Base-by-base conservation (phyloP, 2,329 filamentous ascomycete species). In the Camptophora hylomeconis region DNA sequence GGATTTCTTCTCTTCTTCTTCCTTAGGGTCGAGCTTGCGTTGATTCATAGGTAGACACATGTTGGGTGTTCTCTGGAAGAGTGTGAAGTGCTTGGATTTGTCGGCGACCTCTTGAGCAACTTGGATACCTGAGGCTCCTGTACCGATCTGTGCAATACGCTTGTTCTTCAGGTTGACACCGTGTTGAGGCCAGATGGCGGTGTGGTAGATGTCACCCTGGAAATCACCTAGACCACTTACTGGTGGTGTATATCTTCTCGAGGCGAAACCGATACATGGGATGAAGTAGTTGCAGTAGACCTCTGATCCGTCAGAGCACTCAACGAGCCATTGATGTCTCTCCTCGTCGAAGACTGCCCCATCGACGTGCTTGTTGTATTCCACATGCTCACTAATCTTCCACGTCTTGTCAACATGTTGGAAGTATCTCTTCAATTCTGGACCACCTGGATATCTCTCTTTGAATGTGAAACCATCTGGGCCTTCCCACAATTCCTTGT, bases 41-140 rank as follows among this genome's bases (percentile, higher is more conserved):
- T 65, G 61, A 2, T 62, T 57, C 69, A 80, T 75, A 0, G 73
- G 72, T 1, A 79, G 42, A 24, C 68, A 68, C 3, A 74, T 50
- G 39, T 79, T 80, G 0, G 75, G 74, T 1, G 72, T 79, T n/a
- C 75, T 63, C 42, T 79, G 72, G 47, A 77, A 54, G 5, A 53
- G 45, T 3, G 53, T 3, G 61, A 51, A n/a, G n/a, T n/a, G n/a
- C 26, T 37, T 35, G 16, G 38, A 38, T 8, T 24, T 28, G 23
- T 39, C 23, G 12, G 36, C 31, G 19, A 30, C 41, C 35, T 27
- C 37, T 36, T 32, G 43, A n/a, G 42, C 42, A 10, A 44, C 36
- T 23, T 62, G 58, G 6, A 61, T 52, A 4, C 50, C 56, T 0
- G 56, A 57, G 5, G 72, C 68, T 2, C 74, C 74, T 0, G 72